Evolutionary conservation across 176 grass and related monocot species (phyloP), one percentile per base, ranked within the genome.

Genomic region (Areca catechu): DNA sequence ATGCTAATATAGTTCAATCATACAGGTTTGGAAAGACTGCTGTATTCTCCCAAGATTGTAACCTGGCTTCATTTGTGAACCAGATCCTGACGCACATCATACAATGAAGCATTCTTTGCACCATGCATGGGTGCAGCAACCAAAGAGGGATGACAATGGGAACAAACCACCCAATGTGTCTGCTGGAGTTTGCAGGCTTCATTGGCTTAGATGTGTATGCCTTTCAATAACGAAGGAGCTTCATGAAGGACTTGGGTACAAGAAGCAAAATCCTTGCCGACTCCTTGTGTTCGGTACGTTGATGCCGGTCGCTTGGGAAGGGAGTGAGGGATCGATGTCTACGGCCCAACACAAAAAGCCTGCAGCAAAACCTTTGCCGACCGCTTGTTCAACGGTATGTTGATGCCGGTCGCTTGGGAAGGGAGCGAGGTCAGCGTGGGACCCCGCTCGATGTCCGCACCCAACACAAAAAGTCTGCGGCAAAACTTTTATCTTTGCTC

Each of bases 111-210:
- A 5, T 97, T 91, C 24, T 88, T 80, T 61, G 49, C 92, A 5
- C 66, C 90, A 60, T 80, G 88, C 48, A 91, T 87, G 3, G 81
- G 83, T 65, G 86, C 90, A 9, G 83, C 86, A 2, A 97, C 83
- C 43, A 97, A 91, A 72, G 92, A 97, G 54, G 86, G 51, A 97
- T 97, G 87, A 97, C 91, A 73, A 69, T 97, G 63, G 87, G 92
- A 24, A 91, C 92, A 0, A 91, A 97, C 51, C 92, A 97, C 48
- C 92, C 92, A 6, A 91, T 97, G 86, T 83, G 90, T 19, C 92
- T 75, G 71, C 57, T 97, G 19, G 77, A 88, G 67, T 80, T 91
- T 29, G 93, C 93, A 2, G 93, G 92, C 66, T 97, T 97, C 77
- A 88, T 97, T 29, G 93, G 93, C 1, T 61, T 92, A 57, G 93